Conservation (phyloP, 805 yeast species). For the Metschnikowia orientalis region DNA sequence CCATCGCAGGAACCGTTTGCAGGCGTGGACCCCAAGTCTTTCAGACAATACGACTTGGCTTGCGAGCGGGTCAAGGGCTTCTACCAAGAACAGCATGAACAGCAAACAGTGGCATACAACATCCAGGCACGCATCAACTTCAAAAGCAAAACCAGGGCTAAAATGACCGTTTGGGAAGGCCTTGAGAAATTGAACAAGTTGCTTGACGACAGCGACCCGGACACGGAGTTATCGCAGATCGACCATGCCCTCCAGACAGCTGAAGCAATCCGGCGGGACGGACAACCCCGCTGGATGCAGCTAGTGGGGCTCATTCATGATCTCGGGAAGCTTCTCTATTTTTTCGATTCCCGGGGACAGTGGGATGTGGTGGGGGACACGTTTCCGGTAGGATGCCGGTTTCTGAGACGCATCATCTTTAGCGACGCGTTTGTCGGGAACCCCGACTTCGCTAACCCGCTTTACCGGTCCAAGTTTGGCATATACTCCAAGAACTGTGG, state of each 20-base stretch:
- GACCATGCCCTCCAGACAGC: conserved; percentile 76
- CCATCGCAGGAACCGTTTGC: background rate
- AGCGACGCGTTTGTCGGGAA: conserved; percentile 56
- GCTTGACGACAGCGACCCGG: conserved; percentile 71
- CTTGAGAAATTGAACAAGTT: conserved; percentile 55
- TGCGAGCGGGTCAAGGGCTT: conserved; percentile 63
- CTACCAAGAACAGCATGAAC: conserved; percentile 63
- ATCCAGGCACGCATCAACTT: conserved; percentile 68
- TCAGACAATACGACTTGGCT: conserved; percentile 65
- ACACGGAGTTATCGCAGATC: conserved; percentile 67
- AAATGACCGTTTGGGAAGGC: conserved; percentile 72
- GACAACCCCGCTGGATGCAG: conserved; percentile 73
- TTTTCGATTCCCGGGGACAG: conserved; percentile 68
- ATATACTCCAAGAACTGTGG: conserved; percentile 64
- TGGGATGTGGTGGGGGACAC: conserved; percentile 84
- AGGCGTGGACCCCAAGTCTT: conserved; percentile 40
- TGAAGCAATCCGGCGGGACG: conserved; percentile 64
- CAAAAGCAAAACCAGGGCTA: conserved; percentile 61
- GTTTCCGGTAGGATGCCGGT: conserved; percentile 70
- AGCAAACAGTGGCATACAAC: conserved; percentile 69
- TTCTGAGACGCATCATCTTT: conserved; percentile 54
- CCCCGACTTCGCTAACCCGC: conserved; percentile 59
- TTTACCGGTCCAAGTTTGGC: conserved; percentile 63
- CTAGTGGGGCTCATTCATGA: conserved; percentile 70
- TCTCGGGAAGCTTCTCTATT: conserved; percentile 63